Conservation (phyloP, 768 basidiomycete genomes). For the Psilocybe sp. region DNA sequence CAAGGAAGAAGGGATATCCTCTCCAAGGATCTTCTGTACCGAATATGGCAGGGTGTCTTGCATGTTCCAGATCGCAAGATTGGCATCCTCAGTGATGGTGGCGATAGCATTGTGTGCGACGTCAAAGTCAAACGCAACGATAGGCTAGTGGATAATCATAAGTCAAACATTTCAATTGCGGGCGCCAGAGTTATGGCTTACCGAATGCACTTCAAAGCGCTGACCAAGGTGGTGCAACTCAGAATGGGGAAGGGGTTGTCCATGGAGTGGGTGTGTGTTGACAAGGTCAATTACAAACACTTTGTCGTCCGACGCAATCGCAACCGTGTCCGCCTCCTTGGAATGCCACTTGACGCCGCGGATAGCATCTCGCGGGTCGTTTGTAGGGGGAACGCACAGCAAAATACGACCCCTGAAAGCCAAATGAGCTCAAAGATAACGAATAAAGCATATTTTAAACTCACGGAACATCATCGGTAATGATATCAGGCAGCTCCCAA, state of each 20-base stretch:
- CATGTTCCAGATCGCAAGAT: slow-evolving; percentile 78
- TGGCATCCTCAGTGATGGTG: slow-evolving; percentile 81
- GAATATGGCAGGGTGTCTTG: slow-evolving; percentile 75
- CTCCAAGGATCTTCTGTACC: slow-evolving; percentile 73
- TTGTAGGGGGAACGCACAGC: slow-evolving; percentile 66
- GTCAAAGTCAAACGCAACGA: slow-evolving; percentile 86
- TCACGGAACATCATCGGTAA: slow-evolving; percentile 85
- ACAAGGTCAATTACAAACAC: slow-evolving; percentile 75
- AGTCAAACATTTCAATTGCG: too few species aligned
- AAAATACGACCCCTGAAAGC: slow-evolving; percentile 57
- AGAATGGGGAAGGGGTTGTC: slow-evolving; percentile 64
- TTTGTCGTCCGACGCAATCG: slow-evolving; percentile 77
- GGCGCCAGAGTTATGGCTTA: slow-evolving; percentile 30
- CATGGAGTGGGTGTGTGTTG: slow-evolving; percentile 56
- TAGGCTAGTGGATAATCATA: slow-evolving; percentile 40
- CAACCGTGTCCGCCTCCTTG: slow-evolving; percentile 73
- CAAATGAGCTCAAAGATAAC: not conserved
- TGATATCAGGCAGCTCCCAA: slow-evolving; percentile 81
- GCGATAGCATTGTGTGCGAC: slow-evolving; percentile 73
- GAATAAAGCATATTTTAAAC: slow-evolving; percentile 25
- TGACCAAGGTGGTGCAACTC: slow-evolving; percentile 70
- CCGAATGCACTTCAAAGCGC: slow-evolving; percentile 67
- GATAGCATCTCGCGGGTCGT: slow-evolving; percentile 58
- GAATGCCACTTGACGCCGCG: slow-evolving; percentile 90
- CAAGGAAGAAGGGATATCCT: slow-evolving; percentile 78